phyloP scores from a whole-genome alignment of 106 monocot genomes.

The Cymbidium sinense region DNA sequence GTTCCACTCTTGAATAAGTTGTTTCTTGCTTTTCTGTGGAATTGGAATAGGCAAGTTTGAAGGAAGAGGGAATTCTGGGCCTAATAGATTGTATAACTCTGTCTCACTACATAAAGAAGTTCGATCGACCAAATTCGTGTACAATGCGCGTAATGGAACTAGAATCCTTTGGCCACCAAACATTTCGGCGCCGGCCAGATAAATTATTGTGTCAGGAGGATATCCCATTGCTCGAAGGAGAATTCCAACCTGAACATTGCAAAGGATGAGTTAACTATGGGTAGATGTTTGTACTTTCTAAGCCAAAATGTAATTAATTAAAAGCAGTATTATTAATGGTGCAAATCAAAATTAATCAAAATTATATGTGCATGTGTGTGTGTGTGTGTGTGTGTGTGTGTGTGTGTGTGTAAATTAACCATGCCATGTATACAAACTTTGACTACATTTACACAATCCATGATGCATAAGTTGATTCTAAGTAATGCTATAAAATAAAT shows the following conservation, averaged over 20 bases:
- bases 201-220: slow-evolving; percentile 67
- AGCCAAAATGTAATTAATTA: background rate
- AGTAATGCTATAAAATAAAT: background rate
- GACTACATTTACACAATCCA: background rate
- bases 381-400: background rate
- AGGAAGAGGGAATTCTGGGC: slow-evolving; percentile 61
- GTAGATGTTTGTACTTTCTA: background rate
- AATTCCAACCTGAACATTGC: slow-evolving; percentile 66
- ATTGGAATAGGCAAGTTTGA: slow-evolving; percentile 23
- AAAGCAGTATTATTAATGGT: background rate
- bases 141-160: slow-evolving; percentile 69
- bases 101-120: slow-evolving; percentile 61
- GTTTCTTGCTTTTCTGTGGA: slow-evolving; percentile 46
- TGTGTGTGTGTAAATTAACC: background rate
- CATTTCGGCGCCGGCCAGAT: slow-evolving; percentile 75
- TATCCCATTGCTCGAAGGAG: slow-evolving; percentile 76
- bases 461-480: background rate
- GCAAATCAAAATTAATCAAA: too few relatives aligned
- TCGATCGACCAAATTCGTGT: slow-evolving; percentile 61
- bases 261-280: background rate
- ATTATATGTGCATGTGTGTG: background rate
- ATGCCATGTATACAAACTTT: background rate
- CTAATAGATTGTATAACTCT: slow-evolving; percentile 44
- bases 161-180: slow-evolving; percentile 85
- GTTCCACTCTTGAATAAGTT: slow-evolving; percentile 74